phyloP scores from a whole-genome alignment of 768 basidiomycete species.

The Obba rivulosa region DNA sequence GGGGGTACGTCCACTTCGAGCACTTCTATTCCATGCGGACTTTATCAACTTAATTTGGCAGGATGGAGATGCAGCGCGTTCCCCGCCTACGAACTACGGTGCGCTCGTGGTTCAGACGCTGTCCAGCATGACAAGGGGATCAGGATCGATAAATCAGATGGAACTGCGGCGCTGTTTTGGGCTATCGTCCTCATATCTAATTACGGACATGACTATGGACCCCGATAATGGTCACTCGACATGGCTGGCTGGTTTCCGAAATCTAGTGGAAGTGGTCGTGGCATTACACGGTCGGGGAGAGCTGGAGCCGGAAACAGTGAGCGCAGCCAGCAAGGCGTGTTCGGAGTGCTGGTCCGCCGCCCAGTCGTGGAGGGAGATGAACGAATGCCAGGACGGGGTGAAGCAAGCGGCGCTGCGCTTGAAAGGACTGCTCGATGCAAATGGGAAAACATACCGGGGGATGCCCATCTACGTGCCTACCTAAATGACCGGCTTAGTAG shows the following conservation, averaged over 20 bases:
- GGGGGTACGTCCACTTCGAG: too few relatives aligned
- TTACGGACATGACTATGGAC: conserved; percentile 68
- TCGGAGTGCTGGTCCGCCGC: conserved; percentile 79
- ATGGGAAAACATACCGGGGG: conserved; percentile 40
- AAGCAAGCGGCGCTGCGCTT: conserved; percentile 56
- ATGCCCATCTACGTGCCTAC: conserved; percentile 30
- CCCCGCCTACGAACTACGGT: conserved; percentile 50
- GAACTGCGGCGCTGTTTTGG: conserved; percentile 58
- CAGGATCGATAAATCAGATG: conserved; percentile 52
- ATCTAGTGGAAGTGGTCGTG: conserved; percentile 66
- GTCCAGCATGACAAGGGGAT: conserved; percentile 41
- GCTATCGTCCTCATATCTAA: conserved; percentile 72
- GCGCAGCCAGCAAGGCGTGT: conserved; percentile 62
- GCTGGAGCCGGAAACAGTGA: conserved; percentile 73
- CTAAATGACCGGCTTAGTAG: too few relatives aligned
- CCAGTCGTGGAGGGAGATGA: conserved; percentile 62
- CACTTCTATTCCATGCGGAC: too few relatives aligned
- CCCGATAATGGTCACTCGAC: conserved; percentile 48
- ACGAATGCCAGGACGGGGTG: conserved; percentile 58
- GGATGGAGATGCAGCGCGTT: not conserved
- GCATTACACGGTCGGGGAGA: conserved; percentile 64
- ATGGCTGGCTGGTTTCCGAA: conserved; percentile 65
- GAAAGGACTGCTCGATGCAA: conserved; percentile 49
- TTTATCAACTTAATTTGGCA: too few relatives aligned
- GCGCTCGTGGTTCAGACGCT: conserved; percentile 54